Percentiles rank a stretch among this genome's conserved stretches.
Conservation (phyloP, 108 stramenopile species). For the Cylindrotheca fusiformis region DNA sequence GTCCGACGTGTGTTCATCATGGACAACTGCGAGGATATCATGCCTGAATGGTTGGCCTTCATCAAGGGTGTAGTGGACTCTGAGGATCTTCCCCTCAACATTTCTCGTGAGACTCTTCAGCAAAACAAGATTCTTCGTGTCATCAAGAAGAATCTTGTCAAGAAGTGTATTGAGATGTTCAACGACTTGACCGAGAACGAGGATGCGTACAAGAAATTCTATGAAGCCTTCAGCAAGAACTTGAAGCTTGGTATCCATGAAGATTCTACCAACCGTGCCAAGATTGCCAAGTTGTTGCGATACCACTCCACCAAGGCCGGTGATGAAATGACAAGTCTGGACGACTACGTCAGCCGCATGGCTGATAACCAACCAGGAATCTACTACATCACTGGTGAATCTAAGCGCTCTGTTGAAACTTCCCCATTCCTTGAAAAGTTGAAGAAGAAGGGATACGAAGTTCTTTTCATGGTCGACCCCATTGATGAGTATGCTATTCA, state of each 20-base stretch:
- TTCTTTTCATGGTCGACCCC: constrained; percentile 99
- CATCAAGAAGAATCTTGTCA: constrained; percentile 99
- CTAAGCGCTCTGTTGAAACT: constrained; percentile 97
- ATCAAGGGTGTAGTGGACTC: constrained; percentile 99
- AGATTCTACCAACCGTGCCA: constrained; percentile 99
- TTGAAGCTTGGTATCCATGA: constrained; percentile 99
- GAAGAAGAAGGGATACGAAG: constrained; percentile 99
- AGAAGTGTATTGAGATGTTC: constrained; percentile 99
- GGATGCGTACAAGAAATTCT: constrained; percentile 99
- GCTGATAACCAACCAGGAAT: constrained; percentile 98
- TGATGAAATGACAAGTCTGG: constrained; percentile 97
- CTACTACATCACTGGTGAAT: constrained; percentile 99
- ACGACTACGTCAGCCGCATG: constrained; percentile 99
- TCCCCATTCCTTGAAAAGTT: constrained; percentile 99
- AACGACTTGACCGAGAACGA: constrained; percentile 98
- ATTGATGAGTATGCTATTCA: constrained; percentile 99
- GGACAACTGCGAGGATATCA: constrained; percentile 99
- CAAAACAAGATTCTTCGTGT: constrained; percentile 99
- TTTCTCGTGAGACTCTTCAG: constrained; percentile 99
- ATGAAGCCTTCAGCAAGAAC: constrained; percentile 99
- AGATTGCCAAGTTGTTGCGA: constrained; percentile 99
- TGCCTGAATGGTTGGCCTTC: constrained; percentile 99
- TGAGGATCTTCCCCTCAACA: constrained; percentile 99
- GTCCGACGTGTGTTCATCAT: constrained; percentile 99
- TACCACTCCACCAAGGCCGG: constrained; percentile 99